Evolutionary conservation across 1,139 yeast genomes (phyloP).

Genomic region (Eremothecium cymbalariae): DNA sequence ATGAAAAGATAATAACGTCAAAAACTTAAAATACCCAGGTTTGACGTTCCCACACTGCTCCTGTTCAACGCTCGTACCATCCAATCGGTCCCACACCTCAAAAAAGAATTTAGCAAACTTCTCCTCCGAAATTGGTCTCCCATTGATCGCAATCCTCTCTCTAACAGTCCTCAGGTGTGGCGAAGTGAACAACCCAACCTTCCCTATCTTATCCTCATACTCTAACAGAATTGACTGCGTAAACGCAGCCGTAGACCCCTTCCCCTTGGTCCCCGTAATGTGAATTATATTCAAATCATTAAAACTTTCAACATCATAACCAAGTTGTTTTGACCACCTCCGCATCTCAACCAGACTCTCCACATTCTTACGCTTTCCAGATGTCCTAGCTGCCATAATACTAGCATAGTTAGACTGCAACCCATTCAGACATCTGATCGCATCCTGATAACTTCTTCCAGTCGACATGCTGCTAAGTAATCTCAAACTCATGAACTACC

Average conservation of each 20-base stretch:
- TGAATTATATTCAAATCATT: constrained; percentile 74
- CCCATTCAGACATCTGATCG: constrained; percentile 74
- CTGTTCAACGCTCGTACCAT: constrained; percentile 48
- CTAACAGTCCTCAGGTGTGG: constrained; percentile 93
- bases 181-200: constrained; percentile 85
- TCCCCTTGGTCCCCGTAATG: constrained; percentile 96
- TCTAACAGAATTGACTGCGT: constrained; percentile 71
- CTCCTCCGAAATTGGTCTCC: constrained; percentile 72
- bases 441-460: constrained; percentile 45
- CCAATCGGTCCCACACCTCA: constrained; percentile 83
- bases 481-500: no score
- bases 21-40: constrained; percentile 89
- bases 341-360: constrained; percentile 77
- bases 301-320: constrained; percentile 64
- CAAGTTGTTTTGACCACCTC: constrained; percentile 85
- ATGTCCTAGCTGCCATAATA: constrained; percentile 68
- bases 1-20: constrained; percentile 85
- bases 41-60: constrained; percentile 47
- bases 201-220: constrained; percentile 38
- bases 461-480: constrained; percentile 13
- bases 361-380: constrained; percentile 63
- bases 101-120: constrained; percentile 83
- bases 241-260: constrained; percentile 97
- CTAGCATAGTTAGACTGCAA: constrained; percentile 88
- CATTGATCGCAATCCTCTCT: constrained; percentile 84